Base-by-base conservation (phyloP, 2,329 filamentous ascomycete species). In the Fusarium floridanum region DNA sequence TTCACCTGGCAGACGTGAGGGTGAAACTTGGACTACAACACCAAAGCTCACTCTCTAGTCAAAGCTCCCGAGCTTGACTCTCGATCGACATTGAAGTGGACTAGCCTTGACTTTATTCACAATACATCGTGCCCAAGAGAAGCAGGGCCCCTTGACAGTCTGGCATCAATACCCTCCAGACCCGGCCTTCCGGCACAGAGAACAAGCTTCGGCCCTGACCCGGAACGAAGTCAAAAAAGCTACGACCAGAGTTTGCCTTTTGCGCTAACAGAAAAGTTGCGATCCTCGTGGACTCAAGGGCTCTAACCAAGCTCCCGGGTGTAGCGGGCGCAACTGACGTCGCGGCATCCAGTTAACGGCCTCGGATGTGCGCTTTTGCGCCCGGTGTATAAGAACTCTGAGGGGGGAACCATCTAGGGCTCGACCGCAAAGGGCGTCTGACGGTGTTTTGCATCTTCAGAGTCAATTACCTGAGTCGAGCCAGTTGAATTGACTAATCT, bases 311-410 rank as follows among this genome's bases (percentile, higher is more conserved):
- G 63, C 32, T 53, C 48, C 60, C 37, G 45, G 53, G 59, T 53
- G 55, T 22, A 75, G 72, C 73, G 73, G 73, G 73, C 72, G 72
- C 74, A 68, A 56, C 53, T 63, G 43, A 43, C 61, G 24, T 14
- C 43, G 55, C 20, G 32, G 41, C 34, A 20, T 55, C 68, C n/a
- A 74, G 61, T 74, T 48, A 32, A 39, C 41, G 64, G 41, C 29
- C 34, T 72, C 48, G 55, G 34, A 61, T 56, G 71, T 56, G 41
- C 29, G 39, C 71, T 64, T 56, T 55, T 64, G 53, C 67, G 32
- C 73, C 43, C 27, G 34, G 22, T n/a, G 39, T 37, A 67, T 34
- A 66, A 61, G 61, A 64, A 60, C 36, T 63, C 17, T 34, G 34
- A 37, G n/a, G 57, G 48, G 27, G 59, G 20, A n/a, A n/a, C 24